A percentile compares a stretch with the other conserved stretches of the same genome.
Conservation (phyloP, 352 stramenopile species). For the Blastocystis hominis region DNA sequence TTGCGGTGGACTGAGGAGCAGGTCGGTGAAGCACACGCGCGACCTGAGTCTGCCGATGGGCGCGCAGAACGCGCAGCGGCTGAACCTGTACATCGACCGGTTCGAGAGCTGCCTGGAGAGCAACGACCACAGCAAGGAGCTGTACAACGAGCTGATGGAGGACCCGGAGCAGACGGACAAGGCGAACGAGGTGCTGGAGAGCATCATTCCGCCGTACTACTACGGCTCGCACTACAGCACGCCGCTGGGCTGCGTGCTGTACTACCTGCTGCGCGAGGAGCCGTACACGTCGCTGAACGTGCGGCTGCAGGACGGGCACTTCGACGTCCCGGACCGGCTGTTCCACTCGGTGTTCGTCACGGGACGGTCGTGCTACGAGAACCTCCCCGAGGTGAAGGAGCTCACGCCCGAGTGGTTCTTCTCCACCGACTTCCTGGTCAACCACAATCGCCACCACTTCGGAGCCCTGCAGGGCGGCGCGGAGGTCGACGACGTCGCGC, state of each 20-base stretch:
- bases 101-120: constrained; percentile 63
- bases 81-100: constrained; percentile 69
- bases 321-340: constrained; percentile 91
- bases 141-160: constrained; percentile 60
- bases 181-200: constrained; percentile 66
- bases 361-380: constrained; percentile 86
- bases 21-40: constrained; percentile 75
- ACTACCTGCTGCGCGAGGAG: constrained; percentile 90
- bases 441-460: constrained; percentile 85
- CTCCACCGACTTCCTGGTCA: constrained; percentile 82
- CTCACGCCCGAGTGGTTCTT: constrained; percentile 92
- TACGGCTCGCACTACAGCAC: constrained; percentile 90
- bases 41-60: constrained; percentile 90
- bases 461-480: constrained; percentile 73
- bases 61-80: constrained; percentile 74
- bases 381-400: constrained; percentile 91
- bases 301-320: constrained; percentile 85
- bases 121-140: constrained; percentile 32
- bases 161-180: constrained; percentile 79
- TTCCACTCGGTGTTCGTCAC: constrained; percentile 83
- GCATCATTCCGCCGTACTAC: constrained; percentile 76
- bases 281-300: constrained; percentile 85
- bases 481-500: neutral
- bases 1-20: neutral
- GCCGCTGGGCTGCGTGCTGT: constrained; percentile 83